Conservation (phyloP, 2,329 filamentous ascomycete species). For the Microsporum ferrugineum region DNA sequence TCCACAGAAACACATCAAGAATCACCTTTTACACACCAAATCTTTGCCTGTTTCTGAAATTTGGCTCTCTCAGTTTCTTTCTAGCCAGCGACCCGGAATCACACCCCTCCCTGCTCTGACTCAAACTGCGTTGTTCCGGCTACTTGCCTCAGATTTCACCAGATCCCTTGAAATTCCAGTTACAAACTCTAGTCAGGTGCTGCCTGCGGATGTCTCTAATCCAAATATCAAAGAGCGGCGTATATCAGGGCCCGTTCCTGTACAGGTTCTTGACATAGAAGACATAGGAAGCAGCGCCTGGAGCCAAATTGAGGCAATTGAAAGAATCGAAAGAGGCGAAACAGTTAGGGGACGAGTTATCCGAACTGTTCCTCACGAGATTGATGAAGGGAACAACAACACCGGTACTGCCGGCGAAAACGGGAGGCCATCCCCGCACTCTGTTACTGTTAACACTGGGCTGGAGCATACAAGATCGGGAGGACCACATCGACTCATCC, state of each 20-base stretch:
- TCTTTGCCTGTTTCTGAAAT: conserved; percentile 44
- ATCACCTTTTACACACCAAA: conserved; percentile 47
- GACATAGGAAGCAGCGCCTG: conserved; percentile 70
- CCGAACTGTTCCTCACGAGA: conserved; percentile 49
- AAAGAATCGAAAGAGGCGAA: conserved; percentile 41
- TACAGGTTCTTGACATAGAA: conserved; percentile 78
- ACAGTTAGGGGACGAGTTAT: conserved; percentile 61
- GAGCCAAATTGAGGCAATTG: conserved; percentile 70
- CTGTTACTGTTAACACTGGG: conserved; percentile 11
- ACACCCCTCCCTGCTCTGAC: conserved; percentile 58
- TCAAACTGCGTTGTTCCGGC: conserved; percentile 67
- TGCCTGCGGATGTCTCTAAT: conserved; percentile 50
- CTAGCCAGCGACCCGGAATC: conserved; percentile 40
- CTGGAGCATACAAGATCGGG: conserved; percentile 14
- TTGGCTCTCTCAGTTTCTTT: conserved; percentile 57
- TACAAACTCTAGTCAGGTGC: conserved; percentile 31
- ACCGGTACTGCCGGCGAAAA: conserved; percentile 12
- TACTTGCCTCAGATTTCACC: conserved; percentile 68
- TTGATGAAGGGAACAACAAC: conserved; percentile 8
- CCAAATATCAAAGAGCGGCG: conserved; percentile 44
- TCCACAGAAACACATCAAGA: conserved; percentile 25
- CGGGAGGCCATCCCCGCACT: background rate
- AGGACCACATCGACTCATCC: conserved; percentile 64
- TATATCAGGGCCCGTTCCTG: conserved; percentile 52
- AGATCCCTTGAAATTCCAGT: conserved; percentile 37